Base-by-base conservation (phyloP, 345 rosid species). In the Gynandropsis gynandra region DNA sequence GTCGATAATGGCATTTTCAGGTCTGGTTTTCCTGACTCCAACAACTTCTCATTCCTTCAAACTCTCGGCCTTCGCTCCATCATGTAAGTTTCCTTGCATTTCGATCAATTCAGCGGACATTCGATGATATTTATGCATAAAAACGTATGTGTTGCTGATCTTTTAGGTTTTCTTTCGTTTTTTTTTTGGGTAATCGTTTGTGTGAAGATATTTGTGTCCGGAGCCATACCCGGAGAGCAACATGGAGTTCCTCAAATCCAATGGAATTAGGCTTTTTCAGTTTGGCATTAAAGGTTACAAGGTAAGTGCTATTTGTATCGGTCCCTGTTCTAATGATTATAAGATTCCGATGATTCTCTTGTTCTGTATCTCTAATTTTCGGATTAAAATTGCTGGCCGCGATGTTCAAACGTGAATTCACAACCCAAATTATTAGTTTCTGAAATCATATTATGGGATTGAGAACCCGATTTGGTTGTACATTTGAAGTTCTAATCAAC, bases 1-100 rank as follows among this genome's bases (percentile, higher is more conserved):
- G 98, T 92, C 16, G 98, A 87, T 62, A 84, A 79, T 53, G 96
- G 96, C 55, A 77, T 92, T 51, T 92, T 92, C 79, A 70, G 98
- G 61, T 87, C 98, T 40, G 98, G 98, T 54, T 92, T 87, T 70
- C 98, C 98, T 21, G 92, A 80, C 67, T 74, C 93, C 36, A 79
- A 80, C 65, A 92, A 87, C 80, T 87, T 92, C 77, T 58, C 96
- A 21, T 92, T 92, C 57, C 76, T 92, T 52, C 84, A 76, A 59
- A 79, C 87, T 19, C 95, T 92, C 38, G 71, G 85, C 52, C 98
- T 92, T 58, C 87, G 89, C 71, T 87, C 98, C 56, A 82, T 92
- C 81, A 81, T 92, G 98, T 92, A 73, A 62, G 66, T 5, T 17
- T 13, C 47, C 7, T 15, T 4, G 29, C 20, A 56, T 46, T 15